Base-by-base conservation (phyloP, 2,329 filamentous ascomycete genomes). In the Phyllachora maydis region DNA sequence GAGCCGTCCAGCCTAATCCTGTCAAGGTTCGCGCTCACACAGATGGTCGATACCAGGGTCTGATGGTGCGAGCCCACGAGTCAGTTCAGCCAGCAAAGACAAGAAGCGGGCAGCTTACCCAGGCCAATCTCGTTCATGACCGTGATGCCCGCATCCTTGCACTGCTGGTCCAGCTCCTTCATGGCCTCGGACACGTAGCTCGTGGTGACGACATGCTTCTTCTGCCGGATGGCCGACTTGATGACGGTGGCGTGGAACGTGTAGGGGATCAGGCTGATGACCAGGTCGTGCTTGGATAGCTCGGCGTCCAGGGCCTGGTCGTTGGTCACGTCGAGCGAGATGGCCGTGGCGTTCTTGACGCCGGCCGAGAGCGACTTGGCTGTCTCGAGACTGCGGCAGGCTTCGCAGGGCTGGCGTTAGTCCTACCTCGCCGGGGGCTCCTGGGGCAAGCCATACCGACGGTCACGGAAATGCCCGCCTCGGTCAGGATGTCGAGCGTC, bases 51-150 rank as follows among this genome's bases (percentile, higher is more conserved):
- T 66, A 43, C 72, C 71, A 14, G 71, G 71, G 46, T 76, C 15
- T 8, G 14, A 9, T 16, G 12, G 7, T 7, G 16, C 6, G 12
- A 22, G 14, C 18, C 11, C 25, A 23, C 9, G 24, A 18, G 23
- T 21, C 21, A 24, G 21, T 23, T 17, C 11, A 16, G 6, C 5
- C 16, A 19, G 19, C 18, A 11, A 29, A 13, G 41, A 23, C 16
- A 22, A 18, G 43, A 44, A 31, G n/a, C 10, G 23, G 13, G 11
- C 16, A 14, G 22, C 21, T 4, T 26, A 40, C 54, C 50, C 29
- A 76, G 43, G 31, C 81, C 81, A 43, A 91, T 90, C 64, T 95
- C 85, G 54, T 95, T 93, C 76, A 93, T 83, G 44, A 93, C 83
- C 8, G 81, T 91, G 45, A 93, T 93, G 30, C 82, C 83, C 11